Conservation (phyloP, 768 basidiomycete genomes). For the Rhizopogon roseolus region DNA sequence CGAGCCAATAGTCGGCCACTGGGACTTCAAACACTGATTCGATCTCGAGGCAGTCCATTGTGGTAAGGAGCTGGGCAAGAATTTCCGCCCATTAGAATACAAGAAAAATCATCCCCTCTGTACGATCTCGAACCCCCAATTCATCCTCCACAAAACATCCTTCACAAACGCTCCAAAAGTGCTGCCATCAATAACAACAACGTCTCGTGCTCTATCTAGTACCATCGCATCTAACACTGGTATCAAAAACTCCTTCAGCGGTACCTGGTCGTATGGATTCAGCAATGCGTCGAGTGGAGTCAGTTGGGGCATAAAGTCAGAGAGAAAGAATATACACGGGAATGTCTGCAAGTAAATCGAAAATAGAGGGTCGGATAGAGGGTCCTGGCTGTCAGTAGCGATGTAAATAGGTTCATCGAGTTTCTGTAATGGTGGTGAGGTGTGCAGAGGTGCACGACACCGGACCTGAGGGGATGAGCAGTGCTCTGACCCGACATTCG, state of each 20-base stretch:
- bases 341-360: conserved; percentile 45
- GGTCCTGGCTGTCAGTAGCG: conserved; percentile 52
- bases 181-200: conserved; percentile 69
- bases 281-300: conserved; percentile 28
- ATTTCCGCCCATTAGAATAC: too few species aligned
- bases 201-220: conserved; percentile 47
- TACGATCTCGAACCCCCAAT: conserved; percentile 48
- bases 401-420: conserved; percentile 63
- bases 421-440: conserved; percentile 19
- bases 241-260: conserved; percentile 41
- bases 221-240: conserved; percentile 74
- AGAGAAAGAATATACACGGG: conserved; percentile 58
- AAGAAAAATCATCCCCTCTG: conserved; percentile 34
- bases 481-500: conserved; percentile 48
- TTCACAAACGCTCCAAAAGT: conserved; percentile 70
- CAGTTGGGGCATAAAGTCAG: conserved; percentile 38
- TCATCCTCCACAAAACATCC: conserved; percentile 62
- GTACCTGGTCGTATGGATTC: conserved; percentile 46
- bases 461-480: conserved; percentile 33
- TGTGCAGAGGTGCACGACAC: conserved; percentile 40
- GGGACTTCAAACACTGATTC: too few species aligned
- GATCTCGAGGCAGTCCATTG: too few species aligned
- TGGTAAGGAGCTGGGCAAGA: too few species aligned
- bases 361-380: conserved; percentile 38
- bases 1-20: too few species aligned